Percentiles rank a stretch among this genome's conserved stretches.
Conservation (phyloP, 768 basidiomycete species). For the Boletus insuetus region DNA sequence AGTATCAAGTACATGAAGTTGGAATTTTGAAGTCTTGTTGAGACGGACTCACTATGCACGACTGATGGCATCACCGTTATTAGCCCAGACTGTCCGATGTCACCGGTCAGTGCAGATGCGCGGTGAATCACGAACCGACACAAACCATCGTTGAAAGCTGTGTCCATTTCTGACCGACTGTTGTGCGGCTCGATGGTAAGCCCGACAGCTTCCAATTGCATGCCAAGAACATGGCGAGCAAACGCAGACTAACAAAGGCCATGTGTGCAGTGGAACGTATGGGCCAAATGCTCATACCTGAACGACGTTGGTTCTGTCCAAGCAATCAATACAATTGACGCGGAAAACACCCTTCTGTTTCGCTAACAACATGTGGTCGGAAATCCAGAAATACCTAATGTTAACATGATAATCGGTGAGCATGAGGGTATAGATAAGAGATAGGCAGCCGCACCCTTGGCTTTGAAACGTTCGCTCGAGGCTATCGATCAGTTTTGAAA, state of each 20-base stretch:
- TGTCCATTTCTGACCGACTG: constrained; percentile 60
- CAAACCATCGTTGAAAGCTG: constrained; percentile 76
- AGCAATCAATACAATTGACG: constrained; percentile 93
- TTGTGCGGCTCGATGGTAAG: constrained; percentile 53
- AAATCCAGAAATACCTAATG: constrained; percentile 78
- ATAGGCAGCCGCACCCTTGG: constrained; percentile 59
- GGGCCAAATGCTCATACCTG: constrained; percentile 47
- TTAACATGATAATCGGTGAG: constrained; percentile 1
- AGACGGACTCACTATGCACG: constrained; percentile 66
- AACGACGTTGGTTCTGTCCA: constrained; percentile 94
- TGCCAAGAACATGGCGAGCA: constrained; percentile 76
- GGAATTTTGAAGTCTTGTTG: neutral
- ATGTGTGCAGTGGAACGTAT: constrained; percentile 2
- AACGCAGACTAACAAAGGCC: constrained; percentile 71
- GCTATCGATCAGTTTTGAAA: constrained; percentile 68
- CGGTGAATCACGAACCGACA: neutral
- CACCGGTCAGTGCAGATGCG: neutral
- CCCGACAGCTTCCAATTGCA: constrained; percentile 72
- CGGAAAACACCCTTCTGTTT: constrained; percentile 86
- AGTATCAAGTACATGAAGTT: constrained; percentile 12
- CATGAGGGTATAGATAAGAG: neutral
- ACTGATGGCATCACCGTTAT: constrained; percentile 95
- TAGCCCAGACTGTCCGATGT: constrained; percentile 78
- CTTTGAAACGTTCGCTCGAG: constrained; percentile 73
- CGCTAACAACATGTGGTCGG: constrained; percentile 64